A percentile compares a stretch with the other conserved stretches of the same genome.
Evolutionary conservation across 805 yeast genomes (phyloP).

Genomic region (Candida succiphila): DNA sequence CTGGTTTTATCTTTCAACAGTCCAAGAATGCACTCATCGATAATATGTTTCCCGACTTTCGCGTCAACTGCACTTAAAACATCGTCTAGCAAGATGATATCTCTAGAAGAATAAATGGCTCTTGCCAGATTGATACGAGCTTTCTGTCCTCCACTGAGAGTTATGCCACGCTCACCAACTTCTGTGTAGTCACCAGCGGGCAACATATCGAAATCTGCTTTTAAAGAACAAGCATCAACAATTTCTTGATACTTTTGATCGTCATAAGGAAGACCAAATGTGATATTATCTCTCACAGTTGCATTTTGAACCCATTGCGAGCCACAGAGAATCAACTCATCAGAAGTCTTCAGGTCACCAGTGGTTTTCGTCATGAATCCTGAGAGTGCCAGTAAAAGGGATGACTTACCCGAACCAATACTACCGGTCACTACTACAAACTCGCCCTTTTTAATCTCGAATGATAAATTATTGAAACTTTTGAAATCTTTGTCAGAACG

Average conservation of each 20-base stretch:
- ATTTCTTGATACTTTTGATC: constrained; percentile 40
- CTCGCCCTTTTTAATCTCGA: constrained; percentile 49
- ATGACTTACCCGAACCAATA: constrained; percentile 76
- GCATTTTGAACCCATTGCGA: constrained; percentile 78
- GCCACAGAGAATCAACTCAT: constrained; percentile 37
- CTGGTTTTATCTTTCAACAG: constrained; percentile 49
- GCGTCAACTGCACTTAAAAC: constrained; percentile 83
- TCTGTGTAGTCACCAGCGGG: constrained; percentile 74
- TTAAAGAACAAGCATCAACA: constrained; percentile 55
- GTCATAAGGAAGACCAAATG: constrained; percentile 48
- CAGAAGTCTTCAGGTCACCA: constrained; percentile 47
- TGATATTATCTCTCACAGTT: constrained; percentile 64
- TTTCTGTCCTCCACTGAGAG: constrained; percentile 82
- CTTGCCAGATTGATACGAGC: constrained; percentile 75
- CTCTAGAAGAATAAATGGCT: constrained; percentile 62
- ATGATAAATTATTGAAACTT: constrained; percentile 41
- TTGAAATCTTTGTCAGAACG: constrained; percentile 21
- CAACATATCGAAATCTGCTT: constrained; percentile 53
- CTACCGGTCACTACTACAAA: constrained; percentile 63
- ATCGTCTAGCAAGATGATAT: constrained; percentile 65
- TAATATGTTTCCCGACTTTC: constrained; percentile 70
- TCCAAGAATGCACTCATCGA: constrained; percentile 58
- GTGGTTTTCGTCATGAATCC: constrained; percentile 53
- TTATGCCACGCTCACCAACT: constrained; percentile 81
- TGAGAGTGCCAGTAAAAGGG: constrained; percentile 57